Percentiles rank a stretch among this genome's conserved stretches.
Evolutionary conservation across 345 rosid genomes (phyloP).

Genomic region (Eutrema heterophyllum): DNA sequence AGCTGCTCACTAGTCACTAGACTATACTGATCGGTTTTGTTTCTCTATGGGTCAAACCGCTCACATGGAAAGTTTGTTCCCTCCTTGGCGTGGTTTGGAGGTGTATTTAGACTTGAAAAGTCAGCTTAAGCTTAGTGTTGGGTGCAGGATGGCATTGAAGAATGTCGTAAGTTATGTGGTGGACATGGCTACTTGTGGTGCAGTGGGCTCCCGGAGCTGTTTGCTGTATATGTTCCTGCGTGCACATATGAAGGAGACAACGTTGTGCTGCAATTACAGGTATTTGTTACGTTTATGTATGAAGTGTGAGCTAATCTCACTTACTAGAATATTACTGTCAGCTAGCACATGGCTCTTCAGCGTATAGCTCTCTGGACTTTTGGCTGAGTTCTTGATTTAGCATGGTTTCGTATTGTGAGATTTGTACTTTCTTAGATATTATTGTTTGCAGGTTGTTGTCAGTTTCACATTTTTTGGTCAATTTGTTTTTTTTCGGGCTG

Average conservation of each 20-base stretch:
- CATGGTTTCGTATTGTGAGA: not conserved
- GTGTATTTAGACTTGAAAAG: not conserved
- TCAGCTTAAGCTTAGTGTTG: constrained; percentile 7
- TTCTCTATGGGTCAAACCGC: not conserved
- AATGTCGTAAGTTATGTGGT: constrained; percentile 96
- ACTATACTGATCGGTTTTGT: not conserved
- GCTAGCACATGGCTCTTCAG: not conserved
- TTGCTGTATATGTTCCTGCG: constrained; percentile 93
- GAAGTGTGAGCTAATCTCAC: not conserved
- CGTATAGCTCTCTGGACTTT: not conserved
- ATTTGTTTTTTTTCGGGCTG: not conserved
- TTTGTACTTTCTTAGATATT: not conserved
- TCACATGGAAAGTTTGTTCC: not conserved
- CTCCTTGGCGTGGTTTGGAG: not conserved
- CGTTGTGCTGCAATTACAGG: constrained; percentile 85
- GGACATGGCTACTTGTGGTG: constrained; percentile 94
- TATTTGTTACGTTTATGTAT: constrained; percentile 20
- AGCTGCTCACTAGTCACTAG: not conserved
- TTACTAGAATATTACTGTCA: not conserved
- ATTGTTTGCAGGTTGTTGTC: not conserved
- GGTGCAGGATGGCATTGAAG: constrained; percentile 93
- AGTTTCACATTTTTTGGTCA: not conserved
- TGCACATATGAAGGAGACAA: constrained; percentile 99
- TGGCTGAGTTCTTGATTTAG: not conserved
- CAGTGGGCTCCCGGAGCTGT: constrained; percentile 97